phyloP scores from a whole-genome alignment of 2,329 filamentous ascomycete genomes.

The Penicillium nordicum region DNA sequence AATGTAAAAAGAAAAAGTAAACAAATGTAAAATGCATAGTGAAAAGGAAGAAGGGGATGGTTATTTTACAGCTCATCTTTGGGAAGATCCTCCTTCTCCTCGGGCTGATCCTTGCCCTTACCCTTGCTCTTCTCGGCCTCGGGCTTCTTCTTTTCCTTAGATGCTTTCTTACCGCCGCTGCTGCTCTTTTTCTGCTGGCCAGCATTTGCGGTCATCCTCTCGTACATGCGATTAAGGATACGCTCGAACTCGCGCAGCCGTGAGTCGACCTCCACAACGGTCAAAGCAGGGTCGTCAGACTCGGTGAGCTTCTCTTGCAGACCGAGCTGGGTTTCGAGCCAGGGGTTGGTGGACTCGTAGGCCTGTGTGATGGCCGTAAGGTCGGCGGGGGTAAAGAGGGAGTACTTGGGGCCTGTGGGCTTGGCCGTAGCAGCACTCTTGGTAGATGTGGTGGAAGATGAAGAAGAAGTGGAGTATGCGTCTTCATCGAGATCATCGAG shows the following conservation, averaged over 20 bases:
- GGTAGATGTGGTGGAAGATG: slow-evolving; percentile 35
- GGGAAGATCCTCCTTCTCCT: slow-evolving; percentile 26
- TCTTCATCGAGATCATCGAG: slow-evolving; percentile 80
- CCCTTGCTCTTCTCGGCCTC: slow-evolving; percentile 29
- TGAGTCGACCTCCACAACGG: slow-evolving; percentile 66
- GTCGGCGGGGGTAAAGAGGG: slow-evolving; percentile 71
- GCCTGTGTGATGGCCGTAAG: slow-evolving; percentile 62
- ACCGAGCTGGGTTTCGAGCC: slow-evolving; percentile 70
- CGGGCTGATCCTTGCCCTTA: slow-evolving; percentile 15
- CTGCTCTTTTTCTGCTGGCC: slow-evolving; percentile 25
- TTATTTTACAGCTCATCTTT: slow-evolving; percentile 34
- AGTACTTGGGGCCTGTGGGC: slow-evolving; percentile 53
- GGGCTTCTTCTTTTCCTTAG: slow-evolving; percentile 32
- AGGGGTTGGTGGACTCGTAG: slow-evolving; percentile 62
- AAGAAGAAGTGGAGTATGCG: slow-evolving; percentile 39
- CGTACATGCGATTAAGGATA: slow-evolving; percentile 35
- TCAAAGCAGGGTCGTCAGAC: slow-evolving; percentile 71
- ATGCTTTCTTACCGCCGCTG: slow-evolving; percentile 21
- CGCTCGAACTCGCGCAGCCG: slow-evolving; percentile 68
- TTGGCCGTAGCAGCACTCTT: slow-evolving; percentile 35
- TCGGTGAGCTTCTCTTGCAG: slow-evolving; percentile 67
- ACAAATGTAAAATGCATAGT: slow-evolving; percentile 7
- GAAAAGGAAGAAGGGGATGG: neutral
- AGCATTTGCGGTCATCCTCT: slow-evolving; percentile 47
- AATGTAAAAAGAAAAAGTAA: slow-evolving; percentile 6